Evolutionary conservation across 202 grass and related monocot species (phyloP).

Genomic region (Dendrocalamus latiflorus): DNA sequence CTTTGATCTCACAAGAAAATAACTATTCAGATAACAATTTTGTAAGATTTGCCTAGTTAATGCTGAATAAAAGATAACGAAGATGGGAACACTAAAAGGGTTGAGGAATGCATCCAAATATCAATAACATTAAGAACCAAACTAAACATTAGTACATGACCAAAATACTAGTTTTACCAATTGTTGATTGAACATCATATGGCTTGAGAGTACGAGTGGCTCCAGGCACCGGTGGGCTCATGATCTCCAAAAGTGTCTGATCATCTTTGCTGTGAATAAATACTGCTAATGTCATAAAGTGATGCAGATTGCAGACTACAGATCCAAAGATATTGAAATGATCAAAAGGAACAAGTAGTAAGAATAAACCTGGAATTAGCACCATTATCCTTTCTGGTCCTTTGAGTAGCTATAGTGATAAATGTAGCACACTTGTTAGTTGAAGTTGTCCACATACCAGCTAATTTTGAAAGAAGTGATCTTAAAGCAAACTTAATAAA

Average conservation of each 20-base stretch:
- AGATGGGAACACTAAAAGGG: background rate
- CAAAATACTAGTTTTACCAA: conserved; percentile 19
- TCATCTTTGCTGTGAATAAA: conserved; percentile 20
- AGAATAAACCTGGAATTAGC: conserved; percentile 26
- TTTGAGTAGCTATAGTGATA: conserved; percentile 26
- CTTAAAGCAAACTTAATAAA: background rate
- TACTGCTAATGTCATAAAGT: background rate
- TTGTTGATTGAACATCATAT: conserved; percentile 21
- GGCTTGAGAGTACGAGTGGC: conserved; percentile 19
- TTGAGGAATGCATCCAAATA: background rate
- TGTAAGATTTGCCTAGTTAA: background rate
- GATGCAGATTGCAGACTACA: background rate
- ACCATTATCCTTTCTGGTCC: conserved; percentile 2
- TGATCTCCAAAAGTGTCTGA: background rate
- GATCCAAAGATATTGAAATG: background rate
- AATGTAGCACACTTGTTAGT: background rate
- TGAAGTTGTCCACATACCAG: background rate
- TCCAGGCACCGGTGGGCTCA: background rate
- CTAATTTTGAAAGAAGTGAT: background rate
- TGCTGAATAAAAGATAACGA: background rate
- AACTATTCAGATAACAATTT: background rate
- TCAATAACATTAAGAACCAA: background rate
- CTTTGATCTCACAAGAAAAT: background rate
- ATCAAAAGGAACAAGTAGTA: background rate
- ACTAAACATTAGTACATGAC: background rate